Evolutionary conservation across 2,329 filamentous ascomycete genomes (phyloP).

Genomic region (Cladosporium sp.): DNA sequence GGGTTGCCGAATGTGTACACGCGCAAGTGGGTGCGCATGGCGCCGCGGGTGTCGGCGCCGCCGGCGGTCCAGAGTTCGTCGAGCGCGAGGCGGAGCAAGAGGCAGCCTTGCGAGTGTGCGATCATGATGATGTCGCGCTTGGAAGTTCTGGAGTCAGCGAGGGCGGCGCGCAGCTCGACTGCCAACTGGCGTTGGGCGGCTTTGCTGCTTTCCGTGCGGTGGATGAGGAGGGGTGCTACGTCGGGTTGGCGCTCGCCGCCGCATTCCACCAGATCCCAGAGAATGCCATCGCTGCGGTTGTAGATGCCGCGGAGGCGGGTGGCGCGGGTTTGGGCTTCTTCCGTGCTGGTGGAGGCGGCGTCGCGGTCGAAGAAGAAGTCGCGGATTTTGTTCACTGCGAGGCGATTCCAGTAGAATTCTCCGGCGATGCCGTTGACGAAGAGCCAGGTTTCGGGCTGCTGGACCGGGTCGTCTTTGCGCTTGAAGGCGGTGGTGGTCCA

Average conservation of each 20-base stretch:
- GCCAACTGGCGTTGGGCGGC: not conserved
- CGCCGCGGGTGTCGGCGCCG: not conserved
- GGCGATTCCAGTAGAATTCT: slow-evolving; percentile 10
- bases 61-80: not conserved
- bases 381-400: not conserved
- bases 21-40: not conserved
- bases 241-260: slow-evolving; percentile 7
- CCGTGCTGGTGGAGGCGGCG: not conserved
- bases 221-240: not conserved
- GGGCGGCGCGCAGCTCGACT: not conserved
- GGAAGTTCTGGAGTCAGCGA: slow-evolving; percentile 1
- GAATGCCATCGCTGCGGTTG: slow-evolving; percentile 9
- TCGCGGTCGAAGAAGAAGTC: slow-evolving; percentile 10
- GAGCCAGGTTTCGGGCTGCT: slow-evolving; percentile 2
- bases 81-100: slow-evolving; percentile 1
- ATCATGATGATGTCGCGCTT: slow-evolving; percentile 6
- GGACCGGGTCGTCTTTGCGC: not conserved
- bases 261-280: slow-evolving; percentile 12
- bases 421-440: slow-evolving; percentile 11
- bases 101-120: slow-evolving; percentile 12
- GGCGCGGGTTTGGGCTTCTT: not conserved
- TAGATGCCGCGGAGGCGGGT: slow-evolving; percentile 6
- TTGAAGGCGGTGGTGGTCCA: not conserved
- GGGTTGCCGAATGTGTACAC: slow-evolving; percentile 9
- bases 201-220: slow-evolving; percentile 4